These are phyloP conservation scores for Cordyceps cateniannulata DNA, from an alignment of 2,329 filamentous ascomycete genomes.

Conservation along the genomic window DNA sequence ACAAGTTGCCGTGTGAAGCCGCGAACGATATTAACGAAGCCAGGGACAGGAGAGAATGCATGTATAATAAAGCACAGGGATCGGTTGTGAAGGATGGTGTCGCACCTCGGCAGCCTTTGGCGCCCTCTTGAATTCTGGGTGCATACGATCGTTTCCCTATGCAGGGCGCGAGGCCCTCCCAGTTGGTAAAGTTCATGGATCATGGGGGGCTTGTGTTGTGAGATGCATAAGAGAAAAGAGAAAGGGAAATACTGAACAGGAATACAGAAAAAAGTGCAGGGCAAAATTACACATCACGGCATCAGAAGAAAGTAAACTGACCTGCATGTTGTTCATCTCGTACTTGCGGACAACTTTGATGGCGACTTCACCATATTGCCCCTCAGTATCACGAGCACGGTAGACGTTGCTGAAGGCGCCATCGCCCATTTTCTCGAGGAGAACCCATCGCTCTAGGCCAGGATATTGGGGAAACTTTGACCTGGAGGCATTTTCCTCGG, in stretches of 20 bases:
- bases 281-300: slow-evolving; percentile 17
- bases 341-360: slow-evolving; percentile 99
- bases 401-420: slow-evolving; percentile 99
- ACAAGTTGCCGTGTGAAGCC: not conserved
- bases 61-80: slow-evolving; percentile 19
- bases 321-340: slow-evolving; percentile 98
- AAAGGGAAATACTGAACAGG: too few relatives aligned
- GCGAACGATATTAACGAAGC: not conserved
- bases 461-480: slow-evolving; percentile 68
- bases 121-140: slow-evolving; percentile 93
- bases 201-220: slow-evolving; percentile 10
- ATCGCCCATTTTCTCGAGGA: slow-evolving; percentile 93
- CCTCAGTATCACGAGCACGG: slow-evolving; percentile 69
- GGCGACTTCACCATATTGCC: slow-evolving; percentile 72
- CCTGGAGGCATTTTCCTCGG: slow-evolving; percentile 82
- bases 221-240: not conserved
- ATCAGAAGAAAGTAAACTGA: slow-evolving; percentile 50
- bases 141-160: slow-evolving; percentile 87
- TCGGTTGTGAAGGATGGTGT: slow-evolving; percentile 35
- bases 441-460: slow-evolving; percentile 58
- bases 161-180: slow-evolving; percentile 30
- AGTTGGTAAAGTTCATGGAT: slow-evolving; percentile 46
- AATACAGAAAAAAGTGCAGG: not conserved
- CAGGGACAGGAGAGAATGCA: not conserved
- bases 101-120: slow-evolving; percentile 97